Base-by-base conservation (phyloP, 2,329 filamentous ascomycete species). In the Podosphaera xanthii region DNA sequence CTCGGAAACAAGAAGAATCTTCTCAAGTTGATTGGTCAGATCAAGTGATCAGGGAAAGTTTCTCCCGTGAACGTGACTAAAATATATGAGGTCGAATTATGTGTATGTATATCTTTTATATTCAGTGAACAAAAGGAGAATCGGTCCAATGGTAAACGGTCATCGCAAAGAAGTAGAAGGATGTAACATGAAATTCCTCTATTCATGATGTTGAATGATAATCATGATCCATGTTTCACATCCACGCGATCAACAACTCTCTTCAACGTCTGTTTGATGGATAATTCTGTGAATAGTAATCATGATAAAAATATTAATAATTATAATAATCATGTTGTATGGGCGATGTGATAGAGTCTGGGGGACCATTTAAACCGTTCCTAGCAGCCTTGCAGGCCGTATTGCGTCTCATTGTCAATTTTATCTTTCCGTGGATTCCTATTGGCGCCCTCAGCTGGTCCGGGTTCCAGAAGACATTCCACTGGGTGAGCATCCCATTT, bases 321-420 rank as follows among this genome's bases (percentile, higher is more conserved):
- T 22, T 22, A 22, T 22, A 22, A 22, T 22, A 22, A 22, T 22
- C 22, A 22, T 31, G 10, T 31, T 35, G 42, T 36, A 42, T n/a
- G 7, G 34, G 22, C n/a, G 14, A n/a, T 57, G 7, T 44, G 54
- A 22, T 57, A 57, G 35, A 63, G 59, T 57, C 64, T 63, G 62
- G 59, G 62, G 59, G 50, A 55, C 61, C 50, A 62, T 62, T 59
- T 59, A 61, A 59, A 58, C 61, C 54, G 59, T 44, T 35, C 57
- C 50, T 56, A 61, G 59, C 57, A 63, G 63, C 63, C 63, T 65
- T 65, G 62, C 62, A 63, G 60, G 64, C 65, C 66, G 66, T 63
- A 66, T 61, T 62, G 61, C 62, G 64, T 66, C 66, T 66, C 64
- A 66, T 61, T 62, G 61, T 62, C 60, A 62, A 63, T 61, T 59